These are phyloP conservation scores for Parvularia atlantis DNA, from an alignment of 78 protist genomes.

Conservation along the genomic window DNA sequence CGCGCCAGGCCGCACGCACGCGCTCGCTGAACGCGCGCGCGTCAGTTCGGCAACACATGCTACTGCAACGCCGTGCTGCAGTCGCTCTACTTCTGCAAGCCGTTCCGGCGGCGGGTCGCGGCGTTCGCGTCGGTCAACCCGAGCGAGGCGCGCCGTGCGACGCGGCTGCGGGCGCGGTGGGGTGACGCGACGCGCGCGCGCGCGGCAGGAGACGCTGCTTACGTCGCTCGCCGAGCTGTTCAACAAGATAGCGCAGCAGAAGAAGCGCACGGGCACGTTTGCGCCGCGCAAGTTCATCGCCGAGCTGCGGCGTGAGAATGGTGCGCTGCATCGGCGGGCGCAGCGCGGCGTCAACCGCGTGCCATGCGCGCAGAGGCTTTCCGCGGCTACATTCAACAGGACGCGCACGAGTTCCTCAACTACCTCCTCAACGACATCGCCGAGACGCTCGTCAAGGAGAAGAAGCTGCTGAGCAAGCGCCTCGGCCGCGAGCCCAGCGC, in stretches of 20 bases:
- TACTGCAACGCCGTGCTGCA: constrained; percentile 85
- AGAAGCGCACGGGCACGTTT: constrained; percentile 46
- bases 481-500: not conserved
- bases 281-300: constrained; percentile 48
- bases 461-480: not conserved
- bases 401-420: constrained; percentile 86
- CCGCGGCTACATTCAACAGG: constrained; percentile 55
- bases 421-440: constrained; percentile 61
- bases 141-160: no score
- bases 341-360: no score
- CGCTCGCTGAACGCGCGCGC: no score
- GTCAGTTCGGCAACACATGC: constrained; percentile 89
- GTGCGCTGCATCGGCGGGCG: not conserved
- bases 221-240: constrained; percentile 46
- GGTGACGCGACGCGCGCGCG: not conserved
- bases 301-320: constrained; percentile 59
- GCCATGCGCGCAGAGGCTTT: not conserved
- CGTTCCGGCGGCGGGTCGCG: constrained; percentile 63
- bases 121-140: no score
- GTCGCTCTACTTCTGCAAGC: constrained; percentile 66
- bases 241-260: constrained; percentile 16
- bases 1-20: no score
- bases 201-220: constrained; percentile 6
- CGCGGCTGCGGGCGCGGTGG: no score
- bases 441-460: constrained; percentile 43